Percentiles rank a stretch among this genome's conserved stretches.
Evolutionary conservation across 1,284 basidiomycete genomes (phyloP).

Genomic region (Pyrrhoderma lamaoense): DNA sequence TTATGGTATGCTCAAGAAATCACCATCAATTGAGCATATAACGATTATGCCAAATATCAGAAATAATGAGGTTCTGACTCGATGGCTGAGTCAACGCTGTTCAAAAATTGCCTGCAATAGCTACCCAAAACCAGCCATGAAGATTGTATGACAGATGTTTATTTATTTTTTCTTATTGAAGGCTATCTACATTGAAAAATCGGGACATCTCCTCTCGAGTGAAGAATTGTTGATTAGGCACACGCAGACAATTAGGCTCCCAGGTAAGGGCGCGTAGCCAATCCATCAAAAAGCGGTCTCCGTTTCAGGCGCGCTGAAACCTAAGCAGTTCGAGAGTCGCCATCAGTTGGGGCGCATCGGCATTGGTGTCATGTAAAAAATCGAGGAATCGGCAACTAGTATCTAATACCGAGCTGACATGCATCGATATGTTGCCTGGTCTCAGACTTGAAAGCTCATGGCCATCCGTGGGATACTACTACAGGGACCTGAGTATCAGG

Average conservation of each 20-base stretch:
- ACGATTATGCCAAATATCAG: not conserved
- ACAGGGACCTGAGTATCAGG: slow-evolving; percentile 2
- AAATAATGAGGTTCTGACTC: slow-evolving; percentile 5
- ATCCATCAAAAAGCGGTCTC: slow-evolving; percentile 6
- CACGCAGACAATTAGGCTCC: not conserved
- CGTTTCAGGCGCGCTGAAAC: slow-evolving; percentile 19
- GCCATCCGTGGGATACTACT: slow-evolving; percentile 1
- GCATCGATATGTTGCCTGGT: slow-evolving; percentile 13
- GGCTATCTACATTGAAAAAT: no score
- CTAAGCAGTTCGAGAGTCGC: slow-evolving; percentile 16
- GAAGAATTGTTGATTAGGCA: no score
- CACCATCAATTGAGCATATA: slow-evolving; percentile 1
- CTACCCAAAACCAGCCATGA: slow-evolving; percentile 12
- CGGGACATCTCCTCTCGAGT: no score
- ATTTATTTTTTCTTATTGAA: no score
- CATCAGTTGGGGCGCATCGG: slow-evolving; percentile 13
- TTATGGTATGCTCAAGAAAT: not conserved
- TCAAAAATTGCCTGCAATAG: not conserved
- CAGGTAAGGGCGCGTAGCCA: not conserved
- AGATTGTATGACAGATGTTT: not conserved
- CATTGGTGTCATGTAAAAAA: slow-evolving; percentile 1
- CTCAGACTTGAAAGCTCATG: not conserved
- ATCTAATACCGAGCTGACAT: slow-evolving; percentile 12
- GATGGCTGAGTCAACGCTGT: not conserved
- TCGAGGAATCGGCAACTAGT: slow-evolving; percentile 12